Base-by-base conservation (phyloP, 176 grass and related monocot genomes). In the Elaeis guineensis region DNA sequence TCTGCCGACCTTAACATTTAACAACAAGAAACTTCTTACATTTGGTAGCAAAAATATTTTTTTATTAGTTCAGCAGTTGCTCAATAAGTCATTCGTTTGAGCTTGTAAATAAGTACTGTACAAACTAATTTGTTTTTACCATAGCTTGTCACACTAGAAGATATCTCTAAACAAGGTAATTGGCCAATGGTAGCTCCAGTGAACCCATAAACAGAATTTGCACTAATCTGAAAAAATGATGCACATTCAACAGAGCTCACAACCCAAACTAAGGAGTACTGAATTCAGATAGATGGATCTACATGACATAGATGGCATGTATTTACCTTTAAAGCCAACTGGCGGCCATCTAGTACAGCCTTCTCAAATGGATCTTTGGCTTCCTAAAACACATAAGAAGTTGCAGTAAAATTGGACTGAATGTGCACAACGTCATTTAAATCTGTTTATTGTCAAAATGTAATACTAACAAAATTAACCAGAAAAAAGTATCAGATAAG, bases 201-300 rank as follows among this genome's bases (percentile, higher is more conserved):
- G 77, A 98, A 98, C 79, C 93, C 93, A 92, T 98, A 98, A 48
- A 98, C 93, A 69, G 93, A 98, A 57, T 98, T 98, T 68, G 93
- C 93, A 62, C 87, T 92, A 73, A 98, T 55, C 93, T 92, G 77
- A 55, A 76, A 70, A 85, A 82, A 58, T 60, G 58, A 75, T 55
- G 26, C 6, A 23, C 18, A 63, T 51, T 69, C 60, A 54, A 21
- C 9, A 63, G 16, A 54, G 26, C 21, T 54, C 17, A 73, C 25
- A 70, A 51, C 3, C 51, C 25, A 63, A 63, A 22, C n/a, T 25
- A 23, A 23, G 23, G 5, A 49, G 59, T 58, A 22, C 23, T 55
- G 25, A 66, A 71, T 25, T 15, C 59, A 54, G 39, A 18, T 28
- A 73, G 59, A 51, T 70, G 16, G 66, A 59, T n/a, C 5, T 5